Base-by-base conservation (phyloP, 768 basidiomycete genomes). In the Kwoniella botswanensis region DNA sequence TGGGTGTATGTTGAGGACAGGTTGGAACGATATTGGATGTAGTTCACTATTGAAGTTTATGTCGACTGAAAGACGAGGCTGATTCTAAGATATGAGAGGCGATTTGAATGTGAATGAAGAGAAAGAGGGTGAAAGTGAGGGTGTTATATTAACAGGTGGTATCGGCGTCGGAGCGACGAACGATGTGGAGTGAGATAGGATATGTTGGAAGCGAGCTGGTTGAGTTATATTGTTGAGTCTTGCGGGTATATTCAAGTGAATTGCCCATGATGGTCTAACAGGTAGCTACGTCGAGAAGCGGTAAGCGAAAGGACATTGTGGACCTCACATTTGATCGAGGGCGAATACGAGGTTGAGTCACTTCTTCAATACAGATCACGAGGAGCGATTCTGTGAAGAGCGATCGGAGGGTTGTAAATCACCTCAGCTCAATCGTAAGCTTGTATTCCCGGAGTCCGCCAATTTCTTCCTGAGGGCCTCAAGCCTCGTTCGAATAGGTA, bases 401-500 rank as follows among this genome's bases (percentile, higher is more conserved):
- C 35, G 35, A 35, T 35, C 35, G 35, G 7, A 6, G 35, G 35
- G 35, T 35, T 35, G 7, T 35, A 35, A 35, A 35, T 5, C 35
- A 35, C 35, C 35, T 35, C 35, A 50, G 46, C 46, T 50, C 18
- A 50, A 50, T 13, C 57, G 22, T 18, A 43, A 22, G 41, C 42
- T 44, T 3, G 59, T 44, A 21, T 42, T 61, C 17, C 29, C 53
- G 42, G 74, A 42, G 6, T 76, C 73, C 6, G 69, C 71, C 61
- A 80, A 71, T 63, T 80, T 80, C 57, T 56, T 61, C 42, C 70
- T 58, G 5, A 78, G 67, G 12, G 79, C 71, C 12, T 78, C 77
- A 6, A 76, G 67, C 11, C 79, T 60, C 29, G 71, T 56, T 60
- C 68, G 62, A 57, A 80, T 77, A 13, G 77, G 75, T 4, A 53